Percentiles rank a stretch among this genome's conserved stretches.
Conservation (phyloP, 805 yeast genomes). For the Cyberlindnera xishuangbannaensis region DNA sequence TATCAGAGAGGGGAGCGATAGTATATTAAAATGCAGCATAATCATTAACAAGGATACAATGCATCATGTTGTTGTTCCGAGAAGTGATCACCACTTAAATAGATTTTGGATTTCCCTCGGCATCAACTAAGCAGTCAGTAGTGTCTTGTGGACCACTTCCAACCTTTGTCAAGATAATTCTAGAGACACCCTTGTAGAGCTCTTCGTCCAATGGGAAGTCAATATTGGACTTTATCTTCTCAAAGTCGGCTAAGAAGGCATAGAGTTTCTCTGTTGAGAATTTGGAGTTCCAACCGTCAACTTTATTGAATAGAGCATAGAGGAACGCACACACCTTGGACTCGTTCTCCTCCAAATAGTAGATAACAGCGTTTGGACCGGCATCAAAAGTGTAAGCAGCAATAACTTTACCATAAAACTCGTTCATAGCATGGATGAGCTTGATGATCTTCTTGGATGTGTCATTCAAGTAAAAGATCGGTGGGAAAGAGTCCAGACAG, state of each 20-base stretch:
- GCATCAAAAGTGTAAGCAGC: conserved; percentile 99
- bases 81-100: too few species aligned
- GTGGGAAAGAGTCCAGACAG: conserved; percentile 94
- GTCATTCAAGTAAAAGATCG: conserved; percentile 90
- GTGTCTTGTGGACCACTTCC: conserved; percentile 82
- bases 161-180: conserved; percentile 76
- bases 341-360: conserved; percentile 77
- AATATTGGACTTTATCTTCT: conserved; percentile 27
- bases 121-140: conserved; percentile 49
- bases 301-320: conserved; percentile 48
- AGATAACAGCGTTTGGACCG: conserved; percentile 97
- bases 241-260: conserved; percentile 22
- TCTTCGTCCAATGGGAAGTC: conserved; percentile 42
- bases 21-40: too few species aligned
- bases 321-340: conserved; percentile 65
- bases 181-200: conserved; percentile 66
- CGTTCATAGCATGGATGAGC: conserved; percentile 73
- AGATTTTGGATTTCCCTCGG: conserved; percentile 50
- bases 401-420: conserved; percentile 43
- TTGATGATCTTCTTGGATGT: conserved; percentile 80
- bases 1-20: too few species aligned
- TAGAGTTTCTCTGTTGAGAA: conserved; percentile 26
- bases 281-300: conserved; percentile 64
- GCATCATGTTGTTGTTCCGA: too few species aligned
- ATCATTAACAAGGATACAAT: too few species aligned